Percentiles rank a stretch among this genome's conserved stretches.
phyloP scores from a whole-genome alignment of 1,284 basidiomycete species.

The Flammula alnicola region DNA sequence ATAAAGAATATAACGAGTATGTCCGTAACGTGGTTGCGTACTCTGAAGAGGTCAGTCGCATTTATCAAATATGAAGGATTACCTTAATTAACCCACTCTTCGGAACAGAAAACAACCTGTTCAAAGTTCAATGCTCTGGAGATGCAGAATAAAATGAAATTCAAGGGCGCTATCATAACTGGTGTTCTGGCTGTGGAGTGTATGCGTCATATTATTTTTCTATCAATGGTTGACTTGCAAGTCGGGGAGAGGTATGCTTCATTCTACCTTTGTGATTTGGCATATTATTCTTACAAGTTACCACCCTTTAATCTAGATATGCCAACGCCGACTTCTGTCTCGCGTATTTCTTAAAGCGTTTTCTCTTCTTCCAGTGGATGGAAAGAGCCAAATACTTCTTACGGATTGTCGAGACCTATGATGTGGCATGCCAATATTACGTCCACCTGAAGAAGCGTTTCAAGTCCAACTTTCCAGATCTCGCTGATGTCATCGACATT shows the following conservation, averaged over 20 bases:
- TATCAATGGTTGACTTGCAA: conserved; percentile 1
- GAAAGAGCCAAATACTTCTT: conserved; percentile 5
- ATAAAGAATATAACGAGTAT: conserved; percentile 1
- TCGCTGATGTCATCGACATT: conserved; percentile 18
- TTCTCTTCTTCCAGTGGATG: too few relatives aligned
- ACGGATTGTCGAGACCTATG: conserved; percentile 11
- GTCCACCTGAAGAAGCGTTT: conserved; percentile 13
- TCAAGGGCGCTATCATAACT: background rate
- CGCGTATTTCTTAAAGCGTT: background rate
- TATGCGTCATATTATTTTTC: background rate
- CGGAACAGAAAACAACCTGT: too few relatives aligned
- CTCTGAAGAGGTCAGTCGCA: conserved; percentile 8
- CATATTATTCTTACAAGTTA: background rate
- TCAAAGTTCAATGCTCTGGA: too few relatives aligned
- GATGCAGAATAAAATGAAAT: background rate
- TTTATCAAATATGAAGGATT: background rate
- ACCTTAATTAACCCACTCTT: too few relatives aligned
- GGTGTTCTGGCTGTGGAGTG: background rate
- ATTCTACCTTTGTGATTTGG: background rate
- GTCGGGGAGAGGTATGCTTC: background rate
- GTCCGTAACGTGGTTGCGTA: conserved; percentile 5
- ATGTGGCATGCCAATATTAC: conserved; percentile 7
- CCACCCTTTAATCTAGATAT: background rate
- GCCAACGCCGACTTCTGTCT: background rate
- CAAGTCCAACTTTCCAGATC: background rate